These are phyloP conservation scores for Hypoxylon crocopeplum DNA, from an alignment of 495 filamentous ascomycete species.

Conservation along the genomic window DNA sequence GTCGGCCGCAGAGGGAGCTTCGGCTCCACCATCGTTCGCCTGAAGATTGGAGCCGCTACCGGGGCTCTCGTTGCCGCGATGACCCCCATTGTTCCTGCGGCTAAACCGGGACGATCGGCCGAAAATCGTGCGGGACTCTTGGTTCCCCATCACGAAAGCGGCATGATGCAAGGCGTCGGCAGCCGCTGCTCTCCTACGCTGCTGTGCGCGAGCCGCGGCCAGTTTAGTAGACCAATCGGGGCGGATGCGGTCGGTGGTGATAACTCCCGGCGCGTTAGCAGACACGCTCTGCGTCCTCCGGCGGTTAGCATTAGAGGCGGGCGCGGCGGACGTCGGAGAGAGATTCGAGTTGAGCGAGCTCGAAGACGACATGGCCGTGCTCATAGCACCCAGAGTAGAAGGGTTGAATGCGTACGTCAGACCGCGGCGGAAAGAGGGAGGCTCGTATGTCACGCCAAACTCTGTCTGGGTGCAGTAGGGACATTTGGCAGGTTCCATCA, in stretches of 20 bases:
- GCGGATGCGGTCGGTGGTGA: conserved; percentile 88
- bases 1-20: conserved; percentile 35
- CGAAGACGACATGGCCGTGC: conserved; percentile 73
- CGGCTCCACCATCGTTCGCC: conserved; percentile 41
- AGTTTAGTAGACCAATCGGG: conserved; percentile 96
- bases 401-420: conserved; percentile 68
- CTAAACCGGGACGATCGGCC: conserved; percentile 53
- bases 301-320: conserved; percentile 50
- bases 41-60: conserved; percentile 38
- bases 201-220: conserved; percentile 80
- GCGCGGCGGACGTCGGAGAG: conserved; percentile 46
- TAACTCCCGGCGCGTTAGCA: conserved; percentile 77
- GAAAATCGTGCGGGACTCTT: conserved; percentile 52
- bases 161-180: conserved; percentile 95
- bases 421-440: conserved; percentile 87
- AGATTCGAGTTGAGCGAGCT: conserved; percentile 59
- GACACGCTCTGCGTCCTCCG: conserved; percentile 84
- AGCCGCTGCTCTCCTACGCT: conserved; percentile 85
- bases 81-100: conserved; percentile 53
- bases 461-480: conserved; percentile 95
- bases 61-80: conserved; percentile 40
- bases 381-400: conserved; percentile 47
- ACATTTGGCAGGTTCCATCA: conserved; percentile 91
- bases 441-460: conserved; percentile 90
- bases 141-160: conserved; percentile 84